Evolutionary conservation across 2,329 filamentous ascomycete genomes (phyloP), one percentile per base, ranked within the genome.

Genomic region (Teratosphaeria nubilosa): DNA sequence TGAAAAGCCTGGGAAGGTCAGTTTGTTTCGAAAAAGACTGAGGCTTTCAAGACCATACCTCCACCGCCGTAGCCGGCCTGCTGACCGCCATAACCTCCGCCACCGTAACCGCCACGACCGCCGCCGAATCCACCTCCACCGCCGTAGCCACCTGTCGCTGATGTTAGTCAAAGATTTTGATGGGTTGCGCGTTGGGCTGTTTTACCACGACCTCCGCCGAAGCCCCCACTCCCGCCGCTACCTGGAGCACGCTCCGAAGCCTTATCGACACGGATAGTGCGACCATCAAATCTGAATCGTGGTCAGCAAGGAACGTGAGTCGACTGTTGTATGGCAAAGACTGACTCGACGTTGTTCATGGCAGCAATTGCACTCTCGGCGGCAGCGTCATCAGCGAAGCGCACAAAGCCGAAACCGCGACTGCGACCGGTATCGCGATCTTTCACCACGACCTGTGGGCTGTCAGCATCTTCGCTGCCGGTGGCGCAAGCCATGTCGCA

Each of bases 351-450:
- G 72, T 91, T 91, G 80, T 94, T 92, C 89, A 94, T 91, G 64
- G 79, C 78, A 52, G 79, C 74, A 73, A 92, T 92, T 51, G 90
- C 90, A 65, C 81, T 81, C 69, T 91, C 85, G 62, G 90, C 89
- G 74, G 91, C 87, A 52, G 79, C 76, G 64, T 91, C 89, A 64
- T 85, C 84, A 55, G 83, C 77, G 77, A 92, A 99, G 68, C 91
- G 88, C 63, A 99, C 92, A 74, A 97, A 97, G 53, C 94, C 94
- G 74, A 97, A 99, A 61, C 94, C 94, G 74, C 94, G 90, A 81
- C 91, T 96, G 74, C 92, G 90, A 69, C 90, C 89, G 70, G 92
- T 96, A 73, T 97, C 92, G 70, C 91, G 90, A 75, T 99, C 92
- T 79, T 96, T 97, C 69, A 97, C 91, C 66, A 99, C 92, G 63